Base-by-base conservation (phyloP, 768 basidiomycete genomes). In the Boletus insuetus region DNA sequence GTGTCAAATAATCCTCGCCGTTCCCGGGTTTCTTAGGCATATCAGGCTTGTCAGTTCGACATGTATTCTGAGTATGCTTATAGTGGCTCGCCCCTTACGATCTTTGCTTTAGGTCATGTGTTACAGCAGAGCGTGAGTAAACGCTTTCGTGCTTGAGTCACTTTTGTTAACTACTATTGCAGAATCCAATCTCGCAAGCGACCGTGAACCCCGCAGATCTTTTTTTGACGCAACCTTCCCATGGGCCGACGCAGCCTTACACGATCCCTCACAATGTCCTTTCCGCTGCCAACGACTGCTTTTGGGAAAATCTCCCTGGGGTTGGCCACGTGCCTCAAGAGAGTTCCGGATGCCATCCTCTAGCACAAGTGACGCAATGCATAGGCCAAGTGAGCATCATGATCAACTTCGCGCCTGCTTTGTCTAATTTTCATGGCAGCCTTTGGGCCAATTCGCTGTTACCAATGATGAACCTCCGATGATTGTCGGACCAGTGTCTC, bases 121-220 rank as follows among this genome's bases (percentile, higher is more conserved):
- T 7, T 17, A 35, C 31, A 19, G 13, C 46, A 58, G 17, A 39
- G 31, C n/a, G 62, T 63, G 42, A 52, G 63, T 54, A 43, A 13
- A 41, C 7, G 1, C 19, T 24, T 19, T 51, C 19, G 2, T 38
- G 17, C 12, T 40, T 40, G 39, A 19, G 6, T 51, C 22, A 19
- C n/a, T 2, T n/a, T 49, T 29, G 10, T 24, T 54, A 29, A 56
- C 17, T 26, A 11, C 5, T 3, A 14, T 50, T 12, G 2, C 35
- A 55, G 32, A 41, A 35, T 42, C 8, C 35, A 22, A 26, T 10
- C 1, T 45, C 12, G 13, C 45, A 63, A 42, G 42, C 22, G 20
- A 49, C 54, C 4, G 50, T 56, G n/a, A 46, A 46, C 20, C 54
- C 61, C 9, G 3, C 1, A 13, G 42, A 58, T 14, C 4, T 41